These are phyloP conservation scores for Dianthus caryophyllus DNA, from an alignment of 148 eudicot genomes.

Conservation along the genomic window DNA sequence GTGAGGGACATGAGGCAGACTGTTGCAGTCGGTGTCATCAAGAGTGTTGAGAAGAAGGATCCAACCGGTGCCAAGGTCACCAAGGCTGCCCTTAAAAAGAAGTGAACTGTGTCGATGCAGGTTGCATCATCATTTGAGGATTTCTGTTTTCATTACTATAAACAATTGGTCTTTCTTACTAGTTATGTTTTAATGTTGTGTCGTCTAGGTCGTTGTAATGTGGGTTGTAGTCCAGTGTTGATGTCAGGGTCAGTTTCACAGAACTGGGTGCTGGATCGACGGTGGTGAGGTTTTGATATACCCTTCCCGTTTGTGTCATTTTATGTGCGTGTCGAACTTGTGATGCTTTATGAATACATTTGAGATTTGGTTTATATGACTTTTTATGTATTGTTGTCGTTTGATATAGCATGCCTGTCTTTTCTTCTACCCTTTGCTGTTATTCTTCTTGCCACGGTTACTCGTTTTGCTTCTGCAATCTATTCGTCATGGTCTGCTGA, in stretches of 20 bases:
- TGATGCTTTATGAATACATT: neutral
- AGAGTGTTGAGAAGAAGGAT: no score
- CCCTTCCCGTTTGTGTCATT: neutral
- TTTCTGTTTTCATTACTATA: neutral
- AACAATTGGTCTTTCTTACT: neutral
- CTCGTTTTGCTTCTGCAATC: no score
- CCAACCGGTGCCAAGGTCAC: no score
- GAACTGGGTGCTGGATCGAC: conserved; percentile 33
- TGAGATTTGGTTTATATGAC: neutral
- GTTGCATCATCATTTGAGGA: neutral
- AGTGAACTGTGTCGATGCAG: conserved; percentile 11
- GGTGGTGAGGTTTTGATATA: neutral
- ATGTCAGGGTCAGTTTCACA: conserved; percentile 10
- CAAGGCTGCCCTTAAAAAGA: neutral
- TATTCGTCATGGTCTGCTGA: no score
- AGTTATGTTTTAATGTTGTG: neutral
- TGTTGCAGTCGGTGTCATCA: no score
- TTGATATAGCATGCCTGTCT: no score
- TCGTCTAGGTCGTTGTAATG: neutral
- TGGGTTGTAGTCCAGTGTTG: neutral
- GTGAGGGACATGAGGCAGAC: conserved; percentile 3
- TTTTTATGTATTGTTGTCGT: no score
- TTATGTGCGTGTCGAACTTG: neutral
- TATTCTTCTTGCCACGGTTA: no score
- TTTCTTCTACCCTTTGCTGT: no score